Base-by-base conservation (phyloP, 331 rosid genomes). In the Ulmus americana region DNA sequence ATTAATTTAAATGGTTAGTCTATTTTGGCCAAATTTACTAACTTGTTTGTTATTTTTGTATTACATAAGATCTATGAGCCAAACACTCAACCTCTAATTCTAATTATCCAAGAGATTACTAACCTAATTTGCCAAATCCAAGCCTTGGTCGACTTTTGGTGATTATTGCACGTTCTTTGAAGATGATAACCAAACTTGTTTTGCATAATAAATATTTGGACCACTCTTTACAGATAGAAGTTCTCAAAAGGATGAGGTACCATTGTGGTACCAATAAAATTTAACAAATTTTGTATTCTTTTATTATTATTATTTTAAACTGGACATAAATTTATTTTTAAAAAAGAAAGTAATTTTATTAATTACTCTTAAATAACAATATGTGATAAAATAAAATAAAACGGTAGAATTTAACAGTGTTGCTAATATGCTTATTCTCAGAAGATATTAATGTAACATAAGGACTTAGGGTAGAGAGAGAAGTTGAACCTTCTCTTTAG, bases 161-260 rank as follows among this genome's bases (percentile, higher is more conserved):
- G 64, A 43, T 55, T 8, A 10, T 15, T 59, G 7, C 10, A 9
- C 11, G 64, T 42, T 60, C 40, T 61, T 42, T 13, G 8, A 41
- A 61, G 51, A 42, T 16, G 16, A 4, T n/a, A 10, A 18, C 13
- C 20, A 3, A 59, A 39, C 12, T 40, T 15, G 20, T 2, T 43
- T 5, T 49, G 22, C 22, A 38, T 59, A 59, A 59, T 39, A 14
- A 40, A 40, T 59, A 40, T 14, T 59, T 59, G 63, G 63, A 59
- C 63, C 63, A 59, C 35, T 48, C 5, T 18, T 59, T 38, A 41
- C 20, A 15, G 48, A 28, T 59, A 22, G 64, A 59, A 41, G 64
- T 40, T 40, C 20, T 28, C 42, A 9, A 16, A 42, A 7, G 64
- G 40, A 59, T 42, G 9, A 59, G 6, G 64, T 47, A 59, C 64